Evolutionary conservation across 2,329 filamentous ascomycete genomes (phyloP), one percentile per base, ranked within the genome.

Genomic region (Gnomoniopsis smithogilvyi): DNA sequence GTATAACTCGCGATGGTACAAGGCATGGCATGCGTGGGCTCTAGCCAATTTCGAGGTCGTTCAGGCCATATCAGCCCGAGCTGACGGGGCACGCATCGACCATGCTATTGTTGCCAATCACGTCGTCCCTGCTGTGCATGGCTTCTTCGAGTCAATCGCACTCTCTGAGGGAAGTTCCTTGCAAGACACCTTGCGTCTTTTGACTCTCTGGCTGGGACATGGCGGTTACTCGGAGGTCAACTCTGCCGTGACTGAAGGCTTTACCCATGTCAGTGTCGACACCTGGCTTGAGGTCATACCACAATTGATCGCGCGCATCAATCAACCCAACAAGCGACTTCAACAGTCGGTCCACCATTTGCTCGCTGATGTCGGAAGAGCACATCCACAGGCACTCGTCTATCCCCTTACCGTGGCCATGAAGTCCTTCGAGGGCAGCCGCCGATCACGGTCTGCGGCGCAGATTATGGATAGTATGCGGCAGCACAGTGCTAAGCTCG

Each of bases 11-110:
- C 87, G 89, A 62, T 99, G 94, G 86, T 99, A 99, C 78, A 99
- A 99, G 76, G 95, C 96, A 8, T 99, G 95, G 95, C 95, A 99
- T 74, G 91, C 95, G 0, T 99, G 95, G 94, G 96, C 95, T 12
- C 76, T 99, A 63, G 94, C 95, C 56, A 99, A 99, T 73, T 99
- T 99, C 68, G 94, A 99, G 74, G 95, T 99, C 59, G 93, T 98
- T 41, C 96, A 95, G 66, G 86, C 89, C 0, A 78, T 95, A 59
- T 85, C 88, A 10, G 82, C 88, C 22, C 83, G 86, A 58, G 81
- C 81, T 17, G 89, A 89, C 63, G 80, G 84, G 43, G 73, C 68
- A 45, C 69, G 64, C 2, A 63, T 86, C 43, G 89, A 89, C 59
- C 84, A 87, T 43, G 82, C 83, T 52, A 84, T 91, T 67, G 80